These are phyloP conservation scores for Aspergillus cavernicola DNA, from an alignment of 495 filamentous ascomycete genomes.

Conservation along the genomic window DNA sequence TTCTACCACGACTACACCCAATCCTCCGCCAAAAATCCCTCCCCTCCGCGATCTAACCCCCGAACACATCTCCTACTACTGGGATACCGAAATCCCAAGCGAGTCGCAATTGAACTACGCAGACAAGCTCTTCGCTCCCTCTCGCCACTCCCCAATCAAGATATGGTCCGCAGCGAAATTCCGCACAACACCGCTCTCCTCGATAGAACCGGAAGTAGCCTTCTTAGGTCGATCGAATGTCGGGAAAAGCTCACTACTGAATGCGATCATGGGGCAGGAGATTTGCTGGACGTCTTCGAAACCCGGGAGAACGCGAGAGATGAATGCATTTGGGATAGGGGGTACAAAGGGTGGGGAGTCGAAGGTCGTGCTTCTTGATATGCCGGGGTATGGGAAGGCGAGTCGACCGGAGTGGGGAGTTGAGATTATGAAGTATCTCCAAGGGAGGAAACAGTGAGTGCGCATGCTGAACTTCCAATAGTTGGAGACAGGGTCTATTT, in stretches of 20 bases:
- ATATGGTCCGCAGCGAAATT: constrained; percentile 71
- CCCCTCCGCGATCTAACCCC: constrained; percentile 33
- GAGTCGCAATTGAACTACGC: constrained; percentile 51
- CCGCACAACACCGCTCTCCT: constrained; percentile 51
- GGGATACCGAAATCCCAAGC: constrained; percentile 55
- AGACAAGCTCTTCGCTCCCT: constrained; percentile 56
- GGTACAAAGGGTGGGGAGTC: constrained; percentile 50
- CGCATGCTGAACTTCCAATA: background rate
- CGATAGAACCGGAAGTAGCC: constrained; percentile 54
- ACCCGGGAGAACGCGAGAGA: constrained; percentile 72
- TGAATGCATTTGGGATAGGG: constrained; percentile 83
- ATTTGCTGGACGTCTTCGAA: constrained; percentile 62
- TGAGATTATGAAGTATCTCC: constrained; percentile 83
- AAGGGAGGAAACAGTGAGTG: constrained; percentile 60
- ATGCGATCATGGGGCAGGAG: constrained; percentile 65
- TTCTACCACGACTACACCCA: constrained; percentile 7
- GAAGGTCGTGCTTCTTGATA: constrained; percentile 69
- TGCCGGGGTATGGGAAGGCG: constrained; percentile 89
- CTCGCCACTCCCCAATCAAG: constrained; percentile 54
- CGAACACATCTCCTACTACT: constrained; percentile 48
- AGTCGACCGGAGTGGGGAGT: constrained; percentile 74
- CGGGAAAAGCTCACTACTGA: constrained; percentile 85
- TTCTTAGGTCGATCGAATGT: constrained; percentile 86
- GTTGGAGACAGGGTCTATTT: too few relatives aligned
- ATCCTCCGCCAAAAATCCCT: constrained; percentile 26